Conservation (phyloP, 805 yeast genomes). For the Wickerhamomyces bovis region DNA sequence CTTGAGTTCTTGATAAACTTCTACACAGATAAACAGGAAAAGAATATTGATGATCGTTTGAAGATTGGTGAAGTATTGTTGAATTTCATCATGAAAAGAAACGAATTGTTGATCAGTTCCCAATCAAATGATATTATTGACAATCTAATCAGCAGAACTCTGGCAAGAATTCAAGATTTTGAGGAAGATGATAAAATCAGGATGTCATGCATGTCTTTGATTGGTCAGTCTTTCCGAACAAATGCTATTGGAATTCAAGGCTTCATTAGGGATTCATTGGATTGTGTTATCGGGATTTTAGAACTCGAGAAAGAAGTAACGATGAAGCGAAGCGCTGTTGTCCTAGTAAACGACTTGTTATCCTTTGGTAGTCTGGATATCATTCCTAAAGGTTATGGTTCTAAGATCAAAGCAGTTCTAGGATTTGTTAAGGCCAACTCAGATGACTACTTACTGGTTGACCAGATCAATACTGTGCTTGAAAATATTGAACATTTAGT, state of each 20-base stretch:
- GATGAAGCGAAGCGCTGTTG: constrained; percentile 72
- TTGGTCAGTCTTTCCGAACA: constrained; percentile 63
- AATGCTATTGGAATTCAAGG: constrained; percentile 48
- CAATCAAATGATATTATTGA: constrained; percentile 40
- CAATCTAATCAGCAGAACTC: constrained; percentile 36
- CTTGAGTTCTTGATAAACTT: constrained; percentile 32
- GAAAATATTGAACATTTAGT: constrained; percentile 22
- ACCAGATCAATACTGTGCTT: constrained; percentile 43
- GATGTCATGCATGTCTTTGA: constrained; percentile 80
- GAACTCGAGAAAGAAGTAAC: constrained; percentile 47
- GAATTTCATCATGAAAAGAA: constrained; percentile 47
- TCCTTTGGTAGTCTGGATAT: constrained; percentile 40
- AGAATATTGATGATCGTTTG: constrained; percentile 57
- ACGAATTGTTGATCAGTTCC: constrained; percentile 16
- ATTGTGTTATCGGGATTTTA: constrained; percentile 72
- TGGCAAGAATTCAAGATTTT: constrained; percentile 33
- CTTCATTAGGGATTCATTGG: constrained; percentile 53
- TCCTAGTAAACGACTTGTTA: constrained; percentile 56
- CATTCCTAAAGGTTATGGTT: constrained; percentile 44
- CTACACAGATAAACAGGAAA: constrained; percentile 25
- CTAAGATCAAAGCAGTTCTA: constrained; percentile 35
- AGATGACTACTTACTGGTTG: constrained; percentile 51
- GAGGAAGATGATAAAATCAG: constrained; percentile 54
- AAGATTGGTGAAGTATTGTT: constrained; percentile 78
- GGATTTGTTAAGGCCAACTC: constrained; percentile 43